phyloP scores from a whole-genome alignment of 176 grass and related monocot genomes.

The Bonia amplexicaulis region DNA sequence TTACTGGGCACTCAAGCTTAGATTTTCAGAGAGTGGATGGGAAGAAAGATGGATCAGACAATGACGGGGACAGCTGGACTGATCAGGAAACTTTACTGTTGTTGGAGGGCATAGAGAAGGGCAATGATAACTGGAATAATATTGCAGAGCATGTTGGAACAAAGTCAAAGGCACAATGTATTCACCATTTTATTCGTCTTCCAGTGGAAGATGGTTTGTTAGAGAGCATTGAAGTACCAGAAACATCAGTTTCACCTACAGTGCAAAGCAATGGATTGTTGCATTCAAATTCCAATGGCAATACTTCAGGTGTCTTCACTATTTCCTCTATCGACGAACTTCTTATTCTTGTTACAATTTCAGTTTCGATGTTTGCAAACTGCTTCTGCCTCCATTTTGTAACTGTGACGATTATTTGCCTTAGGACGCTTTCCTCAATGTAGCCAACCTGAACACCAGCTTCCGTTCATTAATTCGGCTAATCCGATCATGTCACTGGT shows the following conservation, averaged over 20 bases:
- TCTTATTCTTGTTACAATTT: slow-evolving; percentile 11
- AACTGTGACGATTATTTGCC: slow-evolving; percentile 20
- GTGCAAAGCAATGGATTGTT: slow-evolving; percentile 37
- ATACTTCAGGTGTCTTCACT: slow-evolving; percentile 51
- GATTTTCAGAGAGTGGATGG: slow-evolving; percentile 87
- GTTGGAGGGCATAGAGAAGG: slow-evolving; percentile 88
- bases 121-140: slow-evolving; percentile 85
- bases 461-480: slow-evolving; percentile 81
- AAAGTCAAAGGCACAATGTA: slow-evolving; percentile 92
- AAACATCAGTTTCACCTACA: slow-evolving; percentile 33
- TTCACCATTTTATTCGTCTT: slow-evolving; percentile 87
- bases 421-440: slow-evolving; percentile 46
- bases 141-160: slow-evolving; percentile 79
- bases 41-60: slow-evolving; percentile 50
- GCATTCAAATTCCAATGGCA: slow-evolving; percentile 53
- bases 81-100: slow-evolving; percentile 86
- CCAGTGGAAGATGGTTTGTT: slow-evolving; percentile 74
- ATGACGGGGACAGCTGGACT: slow-evolving; percentile 77
- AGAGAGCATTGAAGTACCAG: slow-evolving; percentile 67
- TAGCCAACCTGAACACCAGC: slow-evolving; percentile 37
- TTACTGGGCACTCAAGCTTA: slow-evolving; percentile 81
- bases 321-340: slow-evolving; percentile 13
- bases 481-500: slow-evolving; percentile 98
- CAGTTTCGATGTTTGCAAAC: slow-evolving; percentile 13
- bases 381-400: slow-evolving; percentile 22